Evolutionary conservation across 1,139 yeast species (phyloP).

Genomic region (Geotrichum citri-aurantii): DNA sequence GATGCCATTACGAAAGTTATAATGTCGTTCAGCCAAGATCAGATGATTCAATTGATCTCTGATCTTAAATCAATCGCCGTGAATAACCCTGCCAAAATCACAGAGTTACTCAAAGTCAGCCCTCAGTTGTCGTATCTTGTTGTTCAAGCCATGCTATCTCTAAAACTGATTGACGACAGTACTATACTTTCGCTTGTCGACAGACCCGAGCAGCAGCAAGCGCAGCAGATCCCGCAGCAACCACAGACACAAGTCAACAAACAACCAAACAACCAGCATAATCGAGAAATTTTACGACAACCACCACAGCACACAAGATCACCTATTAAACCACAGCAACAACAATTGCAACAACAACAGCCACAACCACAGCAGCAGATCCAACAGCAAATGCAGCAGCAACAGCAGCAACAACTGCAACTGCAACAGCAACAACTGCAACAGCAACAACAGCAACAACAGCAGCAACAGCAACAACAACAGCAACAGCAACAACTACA

Average conservation of each 20-base stretch:
- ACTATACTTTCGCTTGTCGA: conserved; percentile 40
- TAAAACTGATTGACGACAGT: conserved; percentile 48
- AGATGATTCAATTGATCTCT: conserved; percentile 48
- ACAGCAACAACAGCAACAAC: conserved; percentile 13
- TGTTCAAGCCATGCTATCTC: conserved; percentile 63
- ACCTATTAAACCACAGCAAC: conserved; percentile 21
- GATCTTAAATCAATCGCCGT: conserved; percentile 64
- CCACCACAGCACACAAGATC: conserved; percentile 27
- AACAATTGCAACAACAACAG: background rate
- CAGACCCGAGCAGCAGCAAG: conserved; percentile 3
- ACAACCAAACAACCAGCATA: background rate
- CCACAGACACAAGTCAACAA: background rate
- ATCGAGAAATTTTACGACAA: background rate
- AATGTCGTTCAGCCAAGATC: conserved; percentile 48
- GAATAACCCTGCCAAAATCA: conserved; percentile 56
- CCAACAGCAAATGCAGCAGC: conserved; percentile 10
- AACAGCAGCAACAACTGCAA: conserved; percentile 18
- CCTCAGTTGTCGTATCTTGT: conserved; percentile 84
- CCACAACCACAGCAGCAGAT: background rate
- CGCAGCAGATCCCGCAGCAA: background rate
- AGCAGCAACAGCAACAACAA: conserved; percentile 13
- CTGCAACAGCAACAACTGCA: conserved; percentile 16
- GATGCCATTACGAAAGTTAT: conserved; percentile 55
- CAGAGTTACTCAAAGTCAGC: conserved; percentile 54
- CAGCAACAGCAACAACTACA: conserved; percentile 17